These are phyloP conservation scores for Penicillium riverlandense DNA, from an alignment of 495 filamentous ascomycete species.

Conservation along the genomic window DNA sequence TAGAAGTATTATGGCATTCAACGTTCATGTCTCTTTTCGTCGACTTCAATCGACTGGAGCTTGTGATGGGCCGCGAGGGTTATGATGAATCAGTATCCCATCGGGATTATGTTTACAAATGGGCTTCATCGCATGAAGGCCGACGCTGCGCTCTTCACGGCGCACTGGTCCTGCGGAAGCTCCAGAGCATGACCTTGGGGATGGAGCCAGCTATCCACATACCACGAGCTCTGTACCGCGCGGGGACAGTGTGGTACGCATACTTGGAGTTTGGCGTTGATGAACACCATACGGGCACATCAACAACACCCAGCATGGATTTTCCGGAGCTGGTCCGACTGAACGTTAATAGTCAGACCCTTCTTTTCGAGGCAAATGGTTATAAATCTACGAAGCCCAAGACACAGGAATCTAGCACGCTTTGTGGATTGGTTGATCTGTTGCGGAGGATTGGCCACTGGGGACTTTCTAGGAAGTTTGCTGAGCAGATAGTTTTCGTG, in stretches of 20 bases:
- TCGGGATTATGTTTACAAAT: constrained; percentile 4
- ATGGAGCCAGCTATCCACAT: constrained; percentile 13
- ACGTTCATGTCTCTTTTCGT: constrained; percentile 21
- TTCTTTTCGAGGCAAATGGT: constrained; percentile 9
- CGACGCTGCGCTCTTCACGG: constrained; percentile 13
- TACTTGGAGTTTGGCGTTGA: constrained; percentile 4
- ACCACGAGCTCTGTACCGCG: constrained; percentile 9
- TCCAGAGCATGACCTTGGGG: constrained; percentile 8
- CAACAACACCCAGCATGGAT: not conserved
- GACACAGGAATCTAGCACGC: constrained; percentile 5
- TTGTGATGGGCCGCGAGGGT: constrained; percentile 18
- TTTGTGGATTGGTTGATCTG: constrained; percentile 8
- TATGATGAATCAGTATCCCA: constrained; percentile 1
- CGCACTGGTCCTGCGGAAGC: constrained; percentile 10
- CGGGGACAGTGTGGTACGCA: constrained; percentile 8
- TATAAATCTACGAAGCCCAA: constrained; percentile 1
- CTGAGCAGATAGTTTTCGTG: constrained; percentile 3
- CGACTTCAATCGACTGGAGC: constrained; percentile 22
- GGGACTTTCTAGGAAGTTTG: constrained; percentile 9
- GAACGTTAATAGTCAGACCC: constrained; percentile 3
- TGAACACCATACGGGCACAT: not conserved
- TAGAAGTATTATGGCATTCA: constrained; percentile 25
- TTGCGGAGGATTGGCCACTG: constrained; percentile 9
- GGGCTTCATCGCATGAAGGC: constrained; percentile 10
- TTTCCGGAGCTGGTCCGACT: constrained; percentile 3